Evolutionary conservation across 768 basidiomycete genomes (phyloP), one percentile per base, ranked within the genome.

Genomic region (Tricholoma terreum): DNA sequence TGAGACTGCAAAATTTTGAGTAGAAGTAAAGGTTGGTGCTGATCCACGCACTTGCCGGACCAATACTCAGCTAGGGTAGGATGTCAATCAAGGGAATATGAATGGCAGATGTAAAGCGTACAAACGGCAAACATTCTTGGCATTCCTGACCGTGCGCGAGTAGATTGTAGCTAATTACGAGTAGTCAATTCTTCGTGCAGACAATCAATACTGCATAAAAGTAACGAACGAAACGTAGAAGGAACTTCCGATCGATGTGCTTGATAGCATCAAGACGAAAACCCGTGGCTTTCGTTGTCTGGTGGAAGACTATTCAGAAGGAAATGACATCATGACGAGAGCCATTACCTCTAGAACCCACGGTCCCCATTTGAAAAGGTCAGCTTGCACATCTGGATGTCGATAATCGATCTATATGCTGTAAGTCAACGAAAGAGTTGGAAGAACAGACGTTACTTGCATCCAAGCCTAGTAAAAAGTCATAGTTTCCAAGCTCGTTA

Each of bases 191-290:
- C 11, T 27, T 15, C 35, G 10, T 42, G 19, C 36, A 33, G 58
- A 46, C 24, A 38, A 35, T 24, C 22, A 56, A 52, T 12, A 22
- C 14, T 10, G 22, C 55, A 12, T 36, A 31, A 33, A 27, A 27
- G 43, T 17, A 15, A 69, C 81, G 68, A 61, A 91, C 92, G 73
- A 90, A 92, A 34, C 80, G 76, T 2, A 82, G 65, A n/a, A 89
- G 71, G 63, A 92, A 92, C 21, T 74, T 72, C 56, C 80, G 75
- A 69, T 94, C 90, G 50, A 90, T 86, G 62, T 97, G 94, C 69
- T 96, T 97, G 61, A 94, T 89, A 15, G 94, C 94, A 66, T 96
- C 94, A 27, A 96, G 78, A 50, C 93, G 81, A 69, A 94, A 93
- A 11, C 94, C 94, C 31, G 72, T 71, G 10, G 82, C 86, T 7